A percentile compares a stretch with the other conserved stretches of the same genome.
These are phyloP conservation scores for Thraustochytrium striatum DNA, from an alignment of 352 stramenopile species.

Conservation along the genomic window DNA sequence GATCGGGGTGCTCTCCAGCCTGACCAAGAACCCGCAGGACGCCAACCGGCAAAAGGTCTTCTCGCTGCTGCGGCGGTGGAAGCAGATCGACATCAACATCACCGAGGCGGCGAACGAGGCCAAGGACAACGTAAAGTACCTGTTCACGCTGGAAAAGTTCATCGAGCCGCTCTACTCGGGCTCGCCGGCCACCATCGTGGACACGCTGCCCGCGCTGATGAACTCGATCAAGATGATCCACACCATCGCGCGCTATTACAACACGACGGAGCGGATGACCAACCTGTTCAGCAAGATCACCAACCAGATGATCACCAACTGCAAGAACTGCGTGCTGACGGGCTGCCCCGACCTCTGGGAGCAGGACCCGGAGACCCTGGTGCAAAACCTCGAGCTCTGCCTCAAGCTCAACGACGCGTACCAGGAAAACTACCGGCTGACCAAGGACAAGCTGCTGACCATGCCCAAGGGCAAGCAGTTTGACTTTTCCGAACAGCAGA, in stretches of 20 bases:
- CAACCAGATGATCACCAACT: constrained; percentile 97
- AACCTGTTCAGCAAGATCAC: constrained; percentile 96
- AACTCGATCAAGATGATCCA: constrained; percentile 99
- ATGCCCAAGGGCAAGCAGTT: constrained; percentile 95
- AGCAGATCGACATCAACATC: constrained; percentile 94
- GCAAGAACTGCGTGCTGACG: constrained; percentile 81
- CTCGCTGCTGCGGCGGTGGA: constrained; percentile 88
- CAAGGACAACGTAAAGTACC: constrained; percentile 98
- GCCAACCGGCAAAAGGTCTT: constrained; percentile 87
- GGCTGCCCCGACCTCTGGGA: constrained; percentile 82
- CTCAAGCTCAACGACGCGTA: constrained; percentile 97
- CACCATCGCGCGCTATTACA: constrained; percentile 97
- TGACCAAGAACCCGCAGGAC: constrained; percentile 60
- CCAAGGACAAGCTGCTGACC: constrained; percentile 90
- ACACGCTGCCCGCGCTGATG: constrained; percentile 93
- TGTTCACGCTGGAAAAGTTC: constrained; percentile 96
- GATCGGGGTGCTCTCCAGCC: constrained; percentile 80
- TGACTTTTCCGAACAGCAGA: constrained; percentile 97
- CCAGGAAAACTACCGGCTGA: constrained; percentile 94
- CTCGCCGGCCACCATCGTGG: constrained; percentile 92
- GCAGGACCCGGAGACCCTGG: constrained; percentile 87
- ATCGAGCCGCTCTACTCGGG: constrained; percentile 79
- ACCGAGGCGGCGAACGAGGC: constrained; percentile 95
- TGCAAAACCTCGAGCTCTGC: constrained; percentile 88
- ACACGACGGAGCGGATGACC: constrained; percentile 94